Percentiles rank a stretch among this genome's conserved stretches.
phyloP scores from a whole-genome alignment of 768 basidiomycete genomes.

The Dendrothele bispora region DNA sequence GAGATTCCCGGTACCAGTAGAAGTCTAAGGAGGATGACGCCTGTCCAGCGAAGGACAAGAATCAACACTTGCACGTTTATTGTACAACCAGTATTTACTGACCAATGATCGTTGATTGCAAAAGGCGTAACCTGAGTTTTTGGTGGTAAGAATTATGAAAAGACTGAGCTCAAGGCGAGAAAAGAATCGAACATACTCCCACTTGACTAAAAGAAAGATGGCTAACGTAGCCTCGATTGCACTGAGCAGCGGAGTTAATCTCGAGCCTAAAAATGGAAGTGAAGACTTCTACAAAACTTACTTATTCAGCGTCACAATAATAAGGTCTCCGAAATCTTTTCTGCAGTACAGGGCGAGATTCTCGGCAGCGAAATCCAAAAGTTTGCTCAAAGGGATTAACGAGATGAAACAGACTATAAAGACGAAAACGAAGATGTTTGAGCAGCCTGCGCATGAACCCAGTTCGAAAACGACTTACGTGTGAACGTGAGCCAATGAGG shows the following conservation, averaged over 20 bases:
- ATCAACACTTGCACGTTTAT: background rate
- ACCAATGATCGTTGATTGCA: slow-evolving; percentile 48
- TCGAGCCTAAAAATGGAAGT: slow-evolving; percentile 1
- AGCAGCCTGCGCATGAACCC: slow-evolving; percentile 1
- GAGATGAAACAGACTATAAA: slow-evolving; percentile 45
- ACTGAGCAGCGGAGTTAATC: slow-evolving; percentile 21
- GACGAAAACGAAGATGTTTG: background rate
- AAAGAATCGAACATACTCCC: slow-evolving; percentile 37
- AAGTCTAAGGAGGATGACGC: slow-evolving; percentile 44
- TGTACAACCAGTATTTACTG: background rate
- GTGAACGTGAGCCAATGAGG: slow-evolving; percentile 26
- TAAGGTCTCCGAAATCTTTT: slow-evolving; percentile 47
- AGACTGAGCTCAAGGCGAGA: too few species aligned
- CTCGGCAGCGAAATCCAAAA: slow-evolving; percentile 53
- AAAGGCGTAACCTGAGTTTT: slow-evolving; percentile 35
- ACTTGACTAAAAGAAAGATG: slow-evolving; percentile 43
- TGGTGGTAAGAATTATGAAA: too few species aligned
- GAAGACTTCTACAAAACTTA: slow-evolving; percentile 13
- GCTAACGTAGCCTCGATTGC: slow-evolving; percentile 51
- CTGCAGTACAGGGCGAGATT: slow-evolving; percentile 52
- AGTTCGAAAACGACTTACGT: slow-evolving; percentile 19
- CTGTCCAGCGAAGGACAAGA: slow-evolving; percentile 15
- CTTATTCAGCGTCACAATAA: slow-evolving; percentile 55
- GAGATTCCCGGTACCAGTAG: slow-evolving; percentile 45
- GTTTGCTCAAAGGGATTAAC: slow-evolving; percentile 48